Evolutionary conservation across 2,329 filamentous ascomycete species (phyloP).

Genomic region (Penicillium aurantiogriseum): DNA sequence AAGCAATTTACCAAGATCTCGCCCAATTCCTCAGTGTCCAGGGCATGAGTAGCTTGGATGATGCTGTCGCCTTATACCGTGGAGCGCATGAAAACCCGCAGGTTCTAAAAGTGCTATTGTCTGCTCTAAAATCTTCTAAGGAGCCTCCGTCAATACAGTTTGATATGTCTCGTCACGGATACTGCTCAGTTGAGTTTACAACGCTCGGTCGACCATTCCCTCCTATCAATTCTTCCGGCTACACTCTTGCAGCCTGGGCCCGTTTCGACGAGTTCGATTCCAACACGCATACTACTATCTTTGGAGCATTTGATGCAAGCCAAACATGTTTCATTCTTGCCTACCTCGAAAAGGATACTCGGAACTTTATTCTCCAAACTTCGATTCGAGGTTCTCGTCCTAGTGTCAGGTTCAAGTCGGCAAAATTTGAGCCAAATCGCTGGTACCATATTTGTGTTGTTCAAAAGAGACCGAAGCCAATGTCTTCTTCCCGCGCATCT

Average conservation of each 20-base stretch:
- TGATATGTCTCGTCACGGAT: slow-evolving; percentile 83
- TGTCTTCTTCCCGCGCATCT: slow-evolving; percentile 74
- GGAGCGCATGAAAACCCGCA: slow-evolving; percentile 52
- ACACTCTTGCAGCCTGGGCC: slow-evolving; percentile 88
- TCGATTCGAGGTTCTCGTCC: slow-evolving; percentile 82
- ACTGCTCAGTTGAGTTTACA: slow-evolving; percentile 84
- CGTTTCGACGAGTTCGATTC: slow-evolving; percentile 83
- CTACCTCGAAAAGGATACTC: slow-evolving; percentile 90
- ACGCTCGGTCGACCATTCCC: slow-evolving; percentile 85
- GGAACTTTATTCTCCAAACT: slow-evolving; percentile 92
- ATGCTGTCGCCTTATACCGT: slow-evolving; percentile 74
- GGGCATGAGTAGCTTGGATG: slow-evolving; percentile 76
- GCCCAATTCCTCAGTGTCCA: slow-evolving; percentile 68
- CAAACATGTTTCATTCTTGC: slow-evolving; percentile 92
- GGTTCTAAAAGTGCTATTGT: slow-evolving; percentile 68
- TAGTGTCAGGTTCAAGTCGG: slow-evolving; percentile 88
- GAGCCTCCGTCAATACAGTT: slow-evolving; percentile 88
- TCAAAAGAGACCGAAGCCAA: slow-evolving; percentile 74
- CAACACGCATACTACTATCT: slow-evolving; percentile 85
- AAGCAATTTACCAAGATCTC: slow-evolving; percentile 61
- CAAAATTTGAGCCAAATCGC: slow-evolving; percentile 67
- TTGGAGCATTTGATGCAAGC: slow-evolving; percentile 87
- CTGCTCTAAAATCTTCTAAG: slow-evolving; percentile 70
- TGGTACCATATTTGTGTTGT: slow-evolving; percentile 96
- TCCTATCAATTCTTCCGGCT: slow-evolving; percentile 72